Conservation (phyloP, 176 grass and related monocot species). For the Zizania latifolia region DNA sequence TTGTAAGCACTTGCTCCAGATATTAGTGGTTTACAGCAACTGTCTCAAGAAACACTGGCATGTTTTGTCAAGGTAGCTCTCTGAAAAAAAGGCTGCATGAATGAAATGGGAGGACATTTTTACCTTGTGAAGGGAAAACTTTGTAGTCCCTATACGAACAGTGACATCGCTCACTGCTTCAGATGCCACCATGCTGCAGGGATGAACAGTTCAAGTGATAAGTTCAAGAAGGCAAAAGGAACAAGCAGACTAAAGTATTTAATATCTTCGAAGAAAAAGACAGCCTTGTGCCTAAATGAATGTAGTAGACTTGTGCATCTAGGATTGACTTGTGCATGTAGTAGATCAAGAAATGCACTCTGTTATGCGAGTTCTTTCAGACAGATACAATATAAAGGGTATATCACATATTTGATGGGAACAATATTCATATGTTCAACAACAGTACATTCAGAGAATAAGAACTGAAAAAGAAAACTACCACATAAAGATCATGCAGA, state of each 20-base stretch:
- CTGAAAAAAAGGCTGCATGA: background rate
- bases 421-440: background rate
- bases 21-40: background rate
- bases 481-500: background rate
- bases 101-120: conserved; percentile 3
- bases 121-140: conserved; percentile 97
- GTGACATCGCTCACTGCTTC: conserved; percentile 73
- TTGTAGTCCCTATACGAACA: conserved; percentile 63
- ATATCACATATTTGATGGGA: background rate
- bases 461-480: background rate
- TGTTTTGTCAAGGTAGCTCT: background rate
- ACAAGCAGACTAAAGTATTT: background rate
- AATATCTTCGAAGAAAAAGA: background rate
- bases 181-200: conserved; percentile 65
- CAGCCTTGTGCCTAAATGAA: background rate
- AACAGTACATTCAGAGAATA: background rate
- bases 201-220: conserved; percentile 25
- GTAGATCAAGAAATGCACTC: background rate
- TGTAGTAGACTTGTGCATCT: background rate
- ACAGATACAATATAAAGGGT: background rate
- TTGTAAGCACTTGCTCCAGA: background rate
- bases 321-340: background rate
- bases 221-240: conserved; percentile 9
- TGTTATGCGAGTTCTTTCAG: background rate
- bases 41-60: too few species aligned